These are phyloP conservation scores for Puccinia triticina DNA, from an alignment of 1,284 basidiomycete genomes.

Conservation along the genomic window DNA sequence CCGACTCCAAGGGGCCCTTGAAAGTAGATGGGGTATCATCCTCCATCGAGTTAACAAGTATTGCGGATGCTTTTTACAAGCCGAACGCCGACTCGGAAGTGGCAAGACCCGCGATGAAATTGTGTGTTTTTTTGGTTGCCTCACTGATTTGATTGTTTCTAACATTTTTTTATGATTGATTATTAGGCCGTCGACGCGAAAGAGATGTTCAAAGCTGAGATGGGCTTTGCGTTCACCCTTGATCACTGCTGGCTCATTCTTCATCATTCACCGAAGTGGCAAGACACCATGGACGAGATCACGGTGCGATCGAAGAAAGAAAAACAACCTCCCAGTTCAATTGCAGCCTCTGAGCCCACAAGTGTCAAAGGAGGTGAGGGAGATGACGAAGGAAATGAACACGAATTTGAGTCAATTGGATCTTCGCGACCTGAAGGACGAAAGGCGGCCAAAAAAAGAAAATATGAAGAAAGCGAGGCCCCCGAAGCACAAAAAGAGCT, in stretches of 20 bases:
- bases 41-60: constrained; percentile 3
- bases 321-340: background rate
- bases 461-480: background rate
- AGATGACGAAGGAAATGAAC: background rate
- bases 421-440: background rate
- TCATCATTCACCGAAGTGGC: constrained; percentile 13
- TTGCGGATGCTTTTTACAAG: background rate
- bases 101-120: constrained; percentile 10
- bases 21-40: constrained; percentile 1
- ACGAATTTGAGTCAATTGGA: background rate
- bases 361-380: background rate
- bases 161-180: background rate
- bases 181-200: constrained; percentile 7
- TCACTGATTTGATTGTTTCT: background rate
- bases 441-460: background rate
- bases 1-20: background rate
- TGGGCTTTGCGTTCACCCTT: background rate
- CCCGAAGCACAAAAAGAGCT: constrained; percentile 20
- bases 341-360: background rate
- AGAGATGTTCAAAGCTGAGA: background rate
- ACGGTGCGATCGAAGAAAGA: background rate
- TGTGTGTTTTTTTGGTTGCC: background rate
- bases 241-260: background rate
- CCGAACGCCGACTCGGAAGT: background rate
- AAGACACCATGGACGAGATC: constrained; percentile 7